Conservation (phyloP, 169 alveolate species). For the Plasmodium gallinaceum region DNA sequence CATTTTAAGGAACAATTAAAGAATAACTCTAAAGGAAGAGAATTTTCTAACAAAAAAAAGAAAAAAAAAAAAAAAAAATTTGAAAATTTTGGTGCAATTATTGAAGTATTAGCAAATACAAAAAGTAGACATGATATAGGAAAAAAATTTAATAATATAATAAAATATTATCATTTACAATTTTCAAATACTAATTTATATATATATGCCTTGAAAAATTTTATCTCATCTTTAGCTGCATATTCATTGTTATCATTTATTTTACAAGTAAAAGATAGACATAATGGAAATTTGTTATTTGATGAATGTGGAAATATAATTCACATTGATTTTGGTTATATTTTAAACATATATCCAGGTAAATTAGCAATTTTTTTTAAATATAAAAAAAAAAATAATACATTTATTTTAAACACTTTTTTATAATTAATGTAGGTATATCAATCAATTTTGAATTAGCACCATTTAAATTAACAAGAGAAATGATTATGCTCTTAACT, state of each 20-base stretch:
- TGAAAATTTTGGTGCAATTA: slow-evolving; percentile 76
- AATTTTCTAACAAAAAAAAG: background rate
- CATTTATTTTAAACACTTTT: background rate
- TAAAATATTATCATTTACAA: slow-evolving; percentile 53
- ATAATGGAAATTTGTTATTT: slow-evolving; percentile 96
- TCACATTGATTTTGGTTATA: slow-evolving; percentile 97
- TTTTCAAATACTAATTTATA: slow-evolving; percentile 53
- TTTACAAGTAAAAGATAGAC: slow-evolving; percentile 94
- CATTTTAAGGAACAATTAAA: slow-evolving; percentile 18
- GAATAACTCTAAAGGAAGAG: background rate
- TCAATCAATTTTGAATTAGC: slow-evolving; percentile 94
- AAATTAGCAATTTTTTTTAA: slow-evolving; percentile 40
- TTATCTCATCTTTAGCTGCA: slow-evolving; percentile 96
- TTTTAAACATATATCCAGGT: slow-evolving; percentile 97
- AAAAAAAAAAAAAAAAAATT: slow-evolving; percentile 60
- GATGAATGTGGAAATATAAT: slow-evolving; percentile 95
- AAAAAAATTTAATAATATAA: slow-evolving; percentile 47
- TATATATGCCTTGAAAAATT: slow-evolving; percentile 87
- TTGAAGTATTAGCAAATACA: slow-evolving; percentile 75
- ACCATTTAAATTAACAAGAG: slow-evolving; percentile 97
- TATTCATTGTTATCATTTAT: slow-evolving; percentile 95
- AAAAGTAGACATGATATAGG: slow-evolving; percentile 77
- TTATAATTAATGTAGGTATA: slow-evolving; percentile 21
- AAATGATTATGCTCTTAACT: slow-evolving; percentile 80
- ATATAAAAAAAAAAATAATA: background rate